Base-by-base conservation (phyloP, 345 rosid genomes). In the Eucalyptus dawsonii region DNA sequence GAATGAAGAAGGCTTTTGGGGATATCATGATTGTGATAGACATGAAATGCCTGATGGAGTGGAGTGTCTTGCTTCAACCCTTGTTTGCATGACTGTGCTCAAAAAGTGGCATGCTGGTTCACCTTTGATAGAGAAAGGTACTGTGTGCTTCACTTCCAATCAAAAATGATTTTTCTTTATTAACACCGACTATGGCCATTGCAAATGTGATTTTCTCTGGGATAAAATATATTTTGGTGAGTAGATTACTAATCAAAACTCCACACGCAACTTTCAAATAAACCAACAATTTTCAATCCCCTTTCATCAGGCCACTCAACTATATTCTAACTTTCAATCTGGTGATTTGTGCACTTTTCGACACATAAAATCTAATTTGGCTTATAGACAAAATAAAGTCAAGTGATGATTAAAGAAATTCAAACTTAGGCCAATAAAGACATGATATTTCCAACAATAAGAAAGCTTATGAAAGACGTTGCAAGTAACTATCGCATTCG, bases 51-150 rank as follows among this genome's bases (percentile, higher is more conserved):
- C 16, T 10, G 3, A 25, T 14, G 88, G 90, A 51, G 31, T 88
- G 87, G 92, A 94, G 81, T 92, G 92, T 86, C 92, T 96, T 21
- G 91, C 91, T 47, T 91, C 93, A 6, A 94, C 96, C 31, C 56
- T 94, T 44, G 95, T 95, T 80, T 94, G 97, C 89, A 86, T 94
- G 87, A 31, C 90, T 49, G 95, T 93, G 49, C 96, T 96, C 27
- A 92, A 89, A 47, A 92, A 86, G 89, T 94, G 97, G 96, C 90
- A 93, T 49, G 76, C 34, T 3, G 93, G 93, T 42, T 69, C 17
- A 15, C 4, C 14, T 87, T 53, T 91, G 37, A 45, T 91, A 14
- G 50, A 89, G 5, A 92, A 88, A 94, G 97, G 98, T 95, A 69
- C 1, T 3, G 7, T 17, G 14, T 10, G 29, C 12, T 11, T 22